These are phyloP conservation scores for Pyrenopolyporus hunteri DNA, from an alignment of 495 filamentous ascomycete genomes.

Conservation along the genomic window DNA sequence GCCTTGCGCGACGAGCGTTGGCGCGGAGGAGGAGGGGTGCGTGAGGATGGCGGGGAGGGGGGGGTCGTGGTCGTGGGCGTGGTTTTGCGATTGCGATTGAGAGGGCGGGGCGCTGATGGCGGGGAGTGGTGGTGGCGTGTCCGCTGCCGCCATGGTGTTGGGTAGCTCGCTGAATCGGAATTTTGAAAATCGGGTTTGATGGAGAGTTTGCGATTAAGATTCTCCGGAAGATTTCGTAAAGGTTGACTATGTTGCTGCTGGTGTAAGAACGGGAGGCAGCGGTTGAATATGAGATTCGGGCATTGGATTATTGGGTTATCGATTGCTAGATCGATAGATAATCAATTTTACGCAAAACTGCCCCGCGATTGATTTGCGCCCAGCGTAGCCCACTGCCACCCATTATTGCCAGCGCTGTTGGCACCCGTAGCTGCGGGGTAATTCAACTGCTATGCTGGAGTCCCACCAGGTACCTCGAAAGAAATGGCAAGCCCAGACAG, in stretches of 20 bases:
- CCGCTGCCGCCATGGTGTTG: conserved; percentile 31
- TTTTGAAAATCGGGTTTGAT: background rate
- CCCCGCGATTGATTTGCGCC: conserved; percentile 23
- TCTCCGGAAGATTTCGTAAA: too few species aligned
- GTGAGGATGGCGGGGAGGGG: conserved; percentile 67
- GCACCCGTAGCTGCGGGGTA: conserved; percentile 3
- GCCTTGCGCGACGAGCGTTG: conserved; percentile 80
- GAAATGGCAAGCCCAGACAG: too few species aligned
- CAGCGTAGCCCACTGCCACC: too few species aligned
- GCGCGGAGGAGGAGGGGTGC: conserved; percentile 64
- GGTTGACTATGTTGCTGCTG: too few species aligned
- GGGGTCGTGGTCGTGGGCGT: conserved; percentile 37
- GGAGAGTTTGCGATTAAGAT: background rate
- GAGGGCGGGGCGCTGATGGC: too few species aligned
- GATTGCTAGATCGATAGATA: background rate
- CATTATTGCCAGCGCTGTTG: too few species aligned
- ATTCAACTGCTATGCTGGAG: background rate
- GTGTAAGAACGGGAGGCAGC: too few species aligned
- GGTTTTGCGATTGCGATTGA: too few species aligned
- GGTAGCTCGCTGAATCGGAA: background rate
- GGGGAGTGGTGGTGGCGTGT: conserved; percentile 15
- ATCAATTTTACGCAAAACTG: conserved; percentile 14
- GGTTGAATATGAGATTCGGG: too few species aligned
- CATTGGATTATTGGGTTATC: background rate
- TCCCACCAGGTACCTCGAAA: background rate